These are phyloP conservation scores for Penicillium antarcticum DNA, from an alignment of 495 filamentous ascomycete genomes.

Conservation along the genomic window DNA sequence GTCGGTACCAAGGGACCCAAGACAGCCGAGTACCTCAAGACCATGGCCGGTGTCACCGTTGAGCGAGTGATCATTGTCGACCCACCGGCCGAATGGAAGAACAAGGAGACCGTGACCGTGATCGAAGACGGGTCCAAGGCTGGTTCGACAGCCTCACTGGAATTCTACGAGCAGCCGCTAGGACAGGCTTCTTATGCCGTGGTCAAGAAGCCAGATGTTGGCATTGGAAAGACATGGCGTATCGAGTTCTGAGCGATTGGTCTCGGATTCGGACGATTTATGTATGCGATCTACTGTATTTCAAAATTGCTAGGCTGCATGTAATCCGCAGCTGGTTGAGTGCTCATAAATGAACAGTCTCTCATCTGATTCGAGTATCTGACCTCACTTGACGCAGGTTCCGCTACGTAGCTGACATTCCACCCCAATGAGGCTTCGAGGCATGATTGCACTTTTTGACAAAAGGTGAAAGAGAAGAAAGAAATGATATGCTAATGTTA, in stretches of 20 bases:
- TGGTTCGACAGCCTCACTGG: slow-evolving; percentile 50
- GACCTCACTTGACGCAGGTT: too few species aligned
- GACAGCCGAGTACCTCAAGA: slow-evolving; percentile 70
- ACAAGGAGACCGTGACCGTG: slow-evolving; percentile 63
- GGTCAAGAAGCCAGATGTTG: slow-evolving; percentile 72
- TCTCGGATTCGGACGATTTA: slow-evolving; percentile 3
- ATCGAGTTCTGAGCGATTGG: slow-evolving; percentile 55
- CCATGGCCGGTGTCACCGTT: slow-evolving; percentile 70
- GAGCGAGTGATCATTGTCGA: slow-evolving; percentile 82
- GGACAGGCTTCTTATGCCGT: slow-evolving; percentile 75
- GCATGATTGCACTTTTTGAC: too few species aligned
- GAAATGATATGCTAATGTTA: too few species aligned
- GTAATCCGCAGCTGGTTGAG: slow-evolving; percentile 18
- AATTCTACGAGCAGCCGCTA: slow-evolving; percentile 55
- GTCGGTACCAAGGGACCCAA: slow-evolving; percentile 52
- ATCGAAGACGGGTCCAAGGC: slow-evolving; percentile 64
- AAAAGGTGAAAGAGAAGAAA: too few species aligned
- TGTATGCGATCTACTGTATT: slow-evolving; percentile 14
- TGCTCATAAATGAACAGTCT: too few species aligned
- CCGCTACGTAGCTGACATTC: too few species aligned
- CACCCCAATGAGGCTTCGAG: too few species aligned
- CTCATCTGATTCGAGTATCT: too few species aligned
- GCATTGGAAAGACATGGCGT: slow-evolving; percentile 78
- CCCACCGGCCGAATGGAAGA: slow-evolving; percentile 68
- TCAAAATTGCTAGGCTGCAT: slow-evolving; percentile 7